These are phyloP conservation scores for Apiospora saccharicola DNA, from an alignment of 2,329 filamentous ascomycete genomes.

Conservation along the genomic window DNA sequence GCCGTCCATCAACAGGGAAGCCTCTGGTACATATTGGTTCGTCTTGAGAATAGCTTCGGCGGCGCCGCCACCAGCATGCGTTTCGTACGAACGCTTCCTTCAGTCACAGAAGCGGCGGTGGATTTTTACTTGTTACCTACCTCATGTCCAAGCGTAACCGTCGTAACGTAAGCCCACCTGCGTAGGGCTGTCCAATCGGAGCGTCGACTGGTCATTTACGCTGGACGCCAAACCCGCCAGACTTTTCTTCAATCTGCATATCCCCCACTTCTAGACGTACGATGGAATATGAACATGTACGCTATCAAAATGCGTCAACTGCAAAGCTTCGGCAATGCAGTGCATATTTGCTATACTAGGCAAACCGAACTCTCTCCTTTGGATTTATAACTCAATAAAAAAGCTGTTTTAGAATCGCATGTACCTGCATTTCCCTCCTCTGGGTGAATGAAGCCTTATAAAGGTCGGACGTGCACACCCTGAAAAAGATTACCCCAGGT, in stretches of 20 bases:
- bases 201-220: neutral
- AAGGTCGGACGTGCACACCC: neutral
- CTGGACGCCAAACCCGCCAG: neutral
- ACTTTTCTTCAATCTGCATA: neutral
- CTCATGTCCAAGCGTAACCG: neutral
- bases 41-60: neutral
- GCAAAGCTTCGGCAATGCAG: neutral
- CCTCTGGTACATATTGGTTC: neutral
- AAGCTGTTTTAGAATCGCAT: neutral
- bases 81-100: neutral
- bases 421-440: neutral
- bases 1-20: no score
- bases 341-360: neutral
- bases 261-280: neutral
- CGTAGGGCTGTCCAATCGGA: constrained; percentile 21
- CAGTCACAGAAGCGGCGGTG: neutral
- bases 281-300: neutral
- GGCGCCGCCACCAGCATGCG: neutral
- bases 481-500: neutral
- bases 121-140: neutral
- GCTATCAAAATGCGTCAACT: neutral
- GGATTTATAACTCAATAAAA: neutral
- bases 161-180: constrained; percentile 17
- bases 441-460: neutral
- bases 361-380: neutral